A percentile compares a stretch with the other conserved stretches of the same genome.
These are phyloP conservation scores for Ogataea henricii DNA, from an alignment of 805 yeast genomes.

Conservation along the genomic window DNA sequence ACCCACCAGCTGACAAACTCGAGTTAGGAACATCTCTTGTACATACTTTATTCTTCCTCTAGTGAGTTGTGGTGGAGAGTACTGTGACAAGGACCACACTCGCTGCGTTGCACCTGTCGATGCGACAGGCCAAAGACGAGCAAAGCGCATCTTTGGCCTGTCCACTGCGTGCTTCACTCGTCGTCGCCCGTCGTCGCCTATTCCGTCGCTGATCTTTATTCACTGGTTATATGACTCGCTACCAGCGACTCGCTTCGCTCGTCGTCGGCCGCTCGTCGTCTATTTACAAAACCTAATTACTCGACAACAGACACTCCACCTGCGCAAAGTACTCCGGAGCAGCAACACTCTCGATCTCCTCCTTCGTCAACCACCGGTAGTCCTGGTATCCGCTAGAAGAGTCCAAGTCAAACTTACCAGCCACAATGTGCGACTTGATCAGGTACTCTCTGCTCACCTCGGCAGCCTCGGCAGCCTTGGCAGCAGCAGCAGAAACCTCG, in stretches of 20 bases:
- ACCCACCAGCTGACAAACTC: too few relatives aligned
- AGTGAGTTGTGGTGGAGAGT: too few relatives aligned
- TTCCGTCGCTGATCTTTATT: too few relatives aligned
- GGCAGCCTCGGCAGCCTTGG: constrained; percentile 20
- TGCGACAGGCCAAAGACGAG: too few relatives aligned
- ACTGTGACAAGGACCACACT: too few relatives aligned
- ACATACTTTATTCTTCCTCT: too few relatives aligned
- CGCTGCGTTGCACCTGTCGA: too few relatives aligned
- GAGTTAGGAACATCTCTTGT: too few relatives aligned
- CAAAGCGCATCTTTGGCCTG: too few relatives aligned
- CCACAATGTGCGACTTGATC: constrained; percentile 83
- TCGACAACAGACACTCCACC: constrained; percentile 49
- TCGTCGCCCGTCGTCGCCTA: too few relatives aligned
- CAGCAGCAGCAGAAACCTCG: constrained; percentile 25
- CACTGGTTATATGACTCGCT: too few relatives aligned
- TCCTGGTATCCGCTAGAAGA: constrained; percentile 42
- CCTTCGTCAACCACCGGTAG: constrained; percentile 82
- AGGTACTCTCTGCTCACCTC: constrained; percentile 57
- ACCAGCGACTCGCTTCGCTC: constrained; percentile 7
- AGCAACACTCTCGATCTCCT: constrained; percentile 64
- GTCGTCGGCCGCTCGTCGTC: constrained; percentile 4
- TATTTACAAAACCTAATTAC: constrained; percentile 16
- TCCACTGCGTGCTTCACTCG: too few relatives aligned
- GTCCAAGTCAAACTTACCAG: constrained; percentile 67
- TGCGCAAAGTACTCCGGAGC: constrained; percentile 55